Evolutionary conservation across 208 protist genomes (phyloP).

Genomic region (Crithidia sp.): DNA sequence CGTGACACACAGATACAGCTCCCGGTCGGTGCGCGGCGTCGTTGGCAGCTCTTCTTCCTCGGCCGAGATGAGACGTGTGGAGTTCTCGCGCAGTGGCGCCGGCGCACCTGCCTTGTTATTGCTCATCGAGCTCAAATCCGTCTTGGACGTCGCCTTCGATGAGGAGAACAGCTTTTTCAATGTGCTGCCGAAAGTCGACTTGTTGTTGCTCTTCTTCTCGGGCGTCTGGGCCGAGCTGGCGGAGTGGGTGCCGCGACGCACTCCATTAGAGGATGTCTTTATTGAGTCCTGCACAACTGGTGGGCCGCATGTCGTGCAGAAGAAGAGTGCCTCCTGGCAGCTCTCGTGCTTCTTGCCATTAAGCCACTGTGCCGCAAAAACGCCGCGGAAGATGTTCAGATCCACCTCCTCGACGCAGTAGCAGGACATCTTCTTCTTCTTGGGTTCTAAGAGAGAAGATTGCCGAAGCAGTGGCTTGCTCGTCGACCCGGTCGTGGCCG

Average conservation of each 20-base stretch:
- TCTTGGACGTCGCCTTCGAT: constrained; percentile 29
- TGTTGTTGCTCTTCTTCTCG: constrained; percentile 27
- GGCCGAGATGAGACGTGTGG: constrained; percentile 27
- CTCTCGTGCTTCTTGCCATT: constrained; percentile 28
- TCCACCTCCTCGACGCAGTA: constrained; percentile 48
- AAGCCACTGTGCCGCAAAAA: constrained; percentile 55
- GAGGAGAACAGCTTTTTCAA: constrained; percentile 34
- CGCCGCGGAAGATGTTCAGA: constrained; percentile 48
- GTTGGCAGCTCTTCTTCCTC: constrained; percentile 54
- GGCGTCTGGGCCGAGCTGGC: background rate
- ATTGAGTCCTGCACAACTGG: constrained; percentile 39
- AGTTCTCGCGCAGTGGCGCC: constrained; percentile 16
- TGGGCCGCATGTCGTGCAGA: constrained; percentile 49
- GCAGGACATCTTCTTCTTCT: constrained; percentile 39
- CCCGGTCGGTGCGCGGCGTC: constrained; percentile 52
- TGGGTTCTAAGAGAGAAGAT: constrained; percentile 43
- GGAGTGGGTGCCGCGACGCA: background rate
- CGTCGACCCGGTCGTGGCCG: constrained; percentile 16
- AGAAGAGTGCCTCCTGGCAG: constrained; percentile 48
- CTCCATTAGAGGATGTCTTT: constrained; percentile 1
- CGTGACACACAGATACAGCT: constrained; percentile 75
- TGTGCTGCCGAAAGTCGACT: constrained; percentile 23
- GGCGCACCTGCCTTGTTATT: constrained; percentile 2
- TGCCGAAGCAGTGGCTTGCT: constrained; percentile 8
- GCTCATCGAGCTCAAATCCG: constrained; percentile 12